These are phyloP conservation scores for Cyathus striatus DNA, from an alignment of 768 basidiomycete genomes.

Conservation along the genomic window DNA sequence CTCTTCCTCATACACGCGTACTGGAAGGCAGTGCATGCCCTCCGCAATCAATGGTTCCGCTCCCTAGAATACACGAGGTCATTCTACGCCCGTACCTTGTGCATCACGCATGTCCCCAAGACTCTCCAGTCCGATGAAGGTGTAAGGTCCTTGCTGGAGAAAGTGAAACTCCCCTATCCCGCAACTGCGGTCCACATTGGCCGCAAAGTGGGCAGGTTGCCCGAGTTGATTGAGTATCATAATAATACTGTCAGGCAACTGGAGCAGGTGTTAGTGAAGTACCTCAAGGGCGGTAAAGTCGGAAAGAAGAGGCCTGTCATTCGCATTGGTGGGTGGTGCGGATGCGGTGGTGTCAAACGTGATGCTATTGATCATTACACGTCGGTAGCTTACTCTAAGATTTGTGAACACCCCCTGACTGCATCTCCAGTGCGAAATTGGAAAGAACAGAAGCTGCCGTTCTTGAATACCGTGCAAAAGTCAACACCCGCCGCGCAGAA, in stretches of 20 bases:
- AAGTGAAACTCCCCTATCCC: slow-evolving; percentile 77
- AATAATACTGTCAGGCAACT: slow-evolving; percentile 90
- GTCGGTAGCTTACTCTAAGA: slow-evolving; percentile 33
- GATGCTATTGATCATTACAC: slow-evolving; percentile 95
- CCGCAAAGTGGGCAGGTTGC: slow-evolving; percentile 81
- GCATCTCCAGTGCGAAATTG: slow-evolving; percentile 36
- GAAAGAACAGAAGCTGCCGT: slow-evolving; percentile 70
- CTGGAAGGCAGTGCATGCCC: slow-evolving; percentile 72
- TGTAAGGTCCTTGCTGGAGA: slow-evolving; percentile 68
- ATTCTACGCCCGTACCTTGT: slow-evolving; percentile 91
- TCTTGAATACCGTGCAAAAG: slow-evolving; percentile 66
- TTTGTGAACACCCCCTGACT: slow-evolving; percentile 1
- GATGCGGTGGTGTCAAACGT: slow-evolving; percentile 77
- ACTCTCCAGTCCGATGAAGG: slow-evolving; percentile 84
- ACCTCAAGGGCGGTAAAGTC: slow-evolving; percentile 78
- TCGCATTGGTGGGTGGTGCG: slow-evolving; percentile 71
- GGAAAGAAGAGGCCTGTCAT: slow-evolving; percentile 80
- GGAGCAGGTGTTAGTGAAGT: slow-evolving; percentile 83
- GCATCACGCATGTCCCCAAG: slow-evolving; percentile 75
- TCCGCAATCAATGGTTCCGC: slow-evolving; percentile 85
- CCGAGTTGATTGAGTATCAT: slow-evolving; percentile 87
- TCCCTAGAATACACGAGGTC: slow-evolving; percentile 83
- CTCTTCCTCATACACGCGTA: slow-evolving; percentile 68
- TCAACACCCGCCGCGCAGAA: slow-evolving; percentile 73
- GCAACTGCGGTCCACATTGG: slow-evolving; percentile 90